Base-by-base conservation (phyloP, 2,329 filamentous ascomycete genomes). In the Aspergillus amoenus region DNA sequence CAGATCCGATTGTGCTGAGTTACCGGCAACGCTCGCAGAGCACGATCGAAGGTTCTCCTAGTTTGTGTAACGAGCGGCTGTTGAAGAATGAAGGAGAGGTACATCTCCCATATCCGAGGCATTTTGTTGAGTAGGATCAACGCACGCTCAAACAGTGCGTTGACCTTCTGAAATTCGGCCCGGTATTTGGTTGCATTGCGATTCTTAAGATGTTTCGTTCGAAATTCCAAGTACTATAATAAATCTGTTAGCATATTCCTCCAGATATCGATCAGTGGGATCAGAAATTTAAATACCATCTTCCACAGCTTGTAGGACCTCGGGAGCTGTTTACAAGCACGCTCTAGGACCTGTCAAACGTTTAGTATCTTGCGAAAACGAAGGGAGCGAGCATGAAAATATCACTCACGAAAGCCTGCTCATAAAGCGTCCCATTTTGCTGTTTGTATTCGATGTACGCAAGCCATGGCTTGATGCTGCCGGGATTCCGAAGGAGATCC, bases 221-320 rank as follows among this genome's bases (percentile, higher is more conserved):
- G 86, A 65, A 97, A 89, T 64, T 87, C 84, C 63, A 99, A 85
- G 75, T 97, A 99, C 88, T 91, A 63, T 43, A 41, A 32, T 21
- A 21, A 46, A 61, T 73, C 51, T 64, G 64, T 57, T 55, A 56
- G 27, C 56, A 56, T 46, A 41, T 55, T 43, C 27, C 27, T 30
- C 27, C 6, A 34, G 44, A 34, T 57, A 53, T 66, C 57, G 66
- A 61, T 56, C 22, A 44, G 15, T 17, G 49, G 22, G 42, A 45
- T 48, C 43, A 58, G 51, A 55, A 45, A 44, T 60, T 53, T 62
- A 60, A 76, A 58, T 77, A 91, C 88, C 85, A 96, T 87, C 78
- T 96, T 97, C 94, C 94, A 99, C 48, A 99, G 82, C 79, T 99
- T 99, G 80, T 96, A 99, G 27, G 93, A 97, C 65, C 94, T 86